These are phyloP conservation scores for Ulota crispa DNA, from an alignment of 225 moss, liverwort and hornwort species.

Conservation along the genomic window DNA sequence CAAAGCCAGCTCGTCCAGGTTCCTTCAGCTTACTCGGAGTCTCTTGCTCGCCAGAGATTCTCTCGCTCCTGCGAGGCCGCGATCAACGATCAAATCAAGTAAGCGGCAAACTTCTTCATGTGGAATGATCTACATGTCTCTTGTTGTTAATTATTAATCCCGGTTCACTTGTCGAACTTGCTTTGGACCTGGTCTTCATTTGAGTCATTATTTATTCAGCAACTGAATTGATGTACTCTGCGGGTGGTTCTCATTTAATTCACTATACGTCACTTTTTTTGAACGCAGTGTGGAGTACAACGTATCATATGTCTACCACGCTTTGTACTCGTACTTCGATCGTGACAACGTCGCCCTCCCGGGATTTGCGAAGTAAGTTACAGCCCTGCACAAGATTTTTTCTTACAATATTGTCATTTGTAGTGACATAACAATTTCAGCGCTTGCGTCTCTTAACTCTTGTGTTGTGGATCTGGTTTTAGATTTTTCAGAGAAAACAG, in stretches of 20 bases:
- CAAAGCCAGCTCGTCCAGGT: constrained; percentile 63
- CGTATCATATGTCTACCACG: constrained; percentile 92
- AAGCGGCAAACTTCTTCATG: constrained; percentile 7
- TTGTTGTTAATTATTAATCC: not conserved
- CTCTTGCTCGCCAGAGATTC: constrained; percentile 77
- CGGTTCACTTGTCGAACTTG: not conserved
- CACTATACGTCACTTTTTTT: not conserved
- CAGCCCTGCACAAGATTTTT: not conserved
- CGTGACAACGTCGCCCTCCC: constrained; percentile 89
- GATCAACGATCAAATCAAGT: constrained; percentile 95
- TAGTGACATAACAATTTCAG: not conserved
- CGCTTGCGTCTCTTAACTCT: not conserved
- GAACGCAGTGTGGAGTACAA: constrained; percentile 91
- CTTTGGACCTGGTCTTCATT: not conserved
- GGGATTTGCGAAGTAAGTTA: constrained; percentile 84
- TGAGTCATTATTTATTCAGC: not conserved
- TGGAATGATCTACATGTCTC: not conserved
- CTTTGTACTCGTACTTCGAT: constrained; percentile 83
- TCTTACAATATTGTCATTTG: not conserved
- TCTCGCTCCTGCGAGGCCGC: constrained; percentile 64
- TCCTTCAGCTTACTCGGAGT: constrained; percentile 43
- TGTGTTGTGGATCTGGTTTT: constrained; percentile 9
- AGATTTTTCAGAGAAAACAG: constrained; percentile 84
- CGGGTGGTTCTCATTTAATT: not conserved
- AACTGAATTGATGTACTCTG: not conserved